Evolutionary conservation across 2,329 filamentous ascomycete genomes (phyloP), one percentile per base, ranked within the genome.

Genomic region (Talaromyces sp.): DNA sequence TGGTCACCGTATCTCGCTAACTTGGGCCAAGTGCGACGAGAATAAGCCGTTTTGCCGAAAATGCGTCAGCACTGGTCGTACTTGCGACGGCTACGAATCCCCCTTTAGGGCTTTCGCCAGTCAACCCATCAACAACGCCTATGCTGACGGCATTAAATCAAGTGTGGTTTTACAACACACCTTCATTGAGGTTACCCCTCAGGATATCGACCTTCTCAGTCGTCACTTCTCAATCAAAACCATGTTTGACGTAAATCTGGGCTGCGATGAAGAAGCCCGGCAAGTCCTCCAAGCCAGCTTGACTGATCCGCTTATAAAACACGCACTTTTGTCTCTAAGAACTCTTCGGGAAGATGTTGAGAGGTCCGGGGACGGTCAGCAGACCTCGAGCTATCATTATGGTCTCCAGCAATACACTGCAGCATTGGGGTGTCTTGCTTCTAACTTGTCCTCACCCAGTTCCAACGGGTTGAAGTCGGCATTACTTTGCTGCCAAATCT

Each of bases 401-500:
- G 64, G 64, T 22, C 38, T 65, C 29, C 64, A 58, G 11, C 64
- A 61, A 49, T 65, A 65, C 27, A 34, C 36, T 25, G 58, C 36
- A 5, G 58, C 64, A 22, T 51, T 65, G 19, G 49, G 58, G 1
- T 40, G 29, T 13, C 64, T 65, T 36, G 64, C 64, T 11, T 65
- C 49, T 19, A 62, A 61, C 49, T 47, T 65, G 40, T 65, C 64
- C 7, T 65, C 27, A 19, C 47, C 58, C 13, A 2, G 47, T 29
- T 40, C 58, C 15, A 40, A 25, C 19, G 49, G 27, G 10, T 51
- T 65, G 38, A 65, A 62, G 49, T 65, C 64, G 22, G 49, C 51
- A 51, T 61, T 65, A 51, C 64, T 65, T 51, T 65, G 64, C 38
- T 65, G 64, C 38, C 58, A 65, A 7, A 45, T 65, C 49, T 65